Percentiles rank a stretch among this genome's conserved stretches.
Evolutionary conservation across 495 filamentous ascomycete species (phyloP).

Genomic region (Aspergillus taichungensis): DNA sequence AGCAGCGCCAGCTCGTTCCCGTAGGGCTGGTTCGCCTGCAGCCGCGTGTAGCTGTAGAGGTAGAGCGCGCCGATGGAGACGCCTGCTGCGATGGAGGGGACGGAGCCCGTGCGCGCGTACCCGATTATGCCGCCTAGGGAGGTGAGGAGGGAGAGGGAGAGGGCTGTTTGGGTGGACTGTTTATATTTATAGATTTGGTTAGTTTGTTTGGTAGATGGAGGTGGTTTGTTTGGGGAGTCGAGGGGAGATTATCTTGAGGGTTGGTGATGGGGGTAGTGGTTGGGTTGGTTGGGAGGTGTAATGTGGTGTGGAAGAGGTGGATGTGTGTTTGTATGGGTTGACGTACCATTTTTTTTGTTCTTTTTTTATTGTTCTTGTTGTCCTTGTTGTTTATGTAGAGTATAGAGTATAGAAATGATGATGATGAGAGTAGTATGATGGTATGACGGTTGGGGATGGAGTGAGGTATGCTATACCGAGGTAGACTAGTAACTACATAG

Average conservation of each 20-base stretch:
- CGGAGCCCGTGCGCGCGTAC: constrained; percentile 70
- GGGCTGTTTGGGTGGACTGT: constrained; percentile 41
- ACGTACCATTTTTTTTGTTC: too few relatives aligned
- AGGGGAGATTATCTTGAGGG: too few relatives aligned
- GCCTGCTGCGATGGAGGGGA: constrained; percentile 79
- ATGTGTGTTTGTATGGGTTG: neutral
- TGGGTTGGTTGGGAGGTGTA: neutral
- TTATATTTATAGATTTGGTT: constrained; percentile 1
- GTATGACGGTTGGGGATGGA: too few relatives aligned
- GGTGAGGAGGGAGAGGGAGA: constrained; percentile 71
- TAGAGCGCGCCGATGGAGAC: constrained; percentile 62
- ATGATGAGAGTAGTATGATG: too few relatives aligned
- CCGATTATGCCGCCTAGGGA: constrained; percentile 80
- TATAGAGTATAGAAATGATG: too few relatives aligned
- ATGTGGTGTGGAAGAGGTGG: constrained; percentile 1
- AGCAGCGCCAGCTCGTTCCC: constrained; percentile 69
- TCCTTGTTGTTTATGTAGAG: too few relatives aligned
- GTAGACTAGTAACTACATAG: too few relatives aligned
- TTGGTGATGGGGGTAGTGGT: neutral
- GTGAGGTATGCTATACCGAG: too few relatives aligned
- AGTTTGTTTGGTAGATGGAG: neutral
- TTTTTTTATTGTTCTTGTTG: too few relatives aligned
- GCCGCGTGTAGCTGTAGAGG: constrained; percentile 36
- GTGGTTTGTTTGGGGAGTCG: neutral
- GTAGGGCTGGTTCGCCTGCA: constrained; percentile 48